phyloP scores from a whole-genome alignment of 345 rosid genomes.

The Lagerstroemia speciosa region DNA sequence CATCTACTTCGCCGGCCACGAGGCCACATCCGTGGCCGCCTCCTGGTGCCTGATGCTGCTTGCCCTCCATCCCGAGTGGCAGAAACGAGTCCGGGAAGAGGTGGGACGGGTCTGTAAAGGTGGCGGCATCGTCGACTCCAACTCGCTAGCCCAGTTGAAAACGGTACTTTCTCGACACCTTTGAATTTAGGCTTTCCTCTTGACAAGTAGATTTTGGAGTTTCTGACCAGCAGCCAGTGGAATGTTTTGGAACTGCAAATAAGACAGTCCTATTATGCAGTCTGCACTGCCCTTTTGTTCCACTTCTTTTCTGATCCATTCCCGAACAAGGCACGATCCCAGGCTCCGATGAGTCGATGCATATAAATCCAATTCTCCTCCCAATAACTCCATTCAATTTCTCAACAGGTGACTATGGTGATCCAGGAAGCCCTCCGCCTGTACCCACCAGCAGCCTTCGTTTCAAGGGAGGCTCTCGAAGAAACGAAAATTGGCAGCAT shows the following conservation, averaged over 20 bases:
- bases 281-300: too few relatives aligned
- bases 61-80: slow-evolving; percentile 71
- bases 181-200: too few relatives aligned
- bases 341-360: background rate
- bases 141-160: slow-evolving; percentile 40
- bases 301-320: too few relatives aligned
- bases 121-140: slow-evolving; percentile 30
- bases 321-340: too few relatives aligned
- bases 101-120: slow-evolving; percentile 27
- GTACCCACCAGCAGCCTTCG: slow-evolving; percentile 60
- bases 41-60: slow-evolving; percentile 88
- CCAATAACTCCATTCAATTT: background rate
- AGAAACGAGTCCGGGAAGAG: slow-evolving; percentile 45
- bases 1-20: slow-evolving; percentile 81
- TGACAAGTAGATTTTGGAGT: background rate
- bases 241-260: background rate
- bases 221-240: background rate
- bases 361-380: background rate
- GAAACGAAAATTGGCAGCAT: slow-evolving; percentile 50
- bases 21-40: slow-evolving; percentile 61
- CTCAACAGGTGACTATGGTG: slow-evolving; percentile 45
- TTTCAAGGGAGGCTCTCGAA: slow-evolving; percentile 54
- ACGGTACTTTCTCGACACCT: too few relatives aligned
- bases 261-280: background rate
- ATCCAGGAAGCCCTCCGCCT: slow-evolving; percentile 56